Percentiles rank a stretch among this genome's conserved stretches.
phyloP scores from a whole-genome alignment of 2,329 filamentous ascomycete genomes.

The Aureobasidium sp. region DNA sequence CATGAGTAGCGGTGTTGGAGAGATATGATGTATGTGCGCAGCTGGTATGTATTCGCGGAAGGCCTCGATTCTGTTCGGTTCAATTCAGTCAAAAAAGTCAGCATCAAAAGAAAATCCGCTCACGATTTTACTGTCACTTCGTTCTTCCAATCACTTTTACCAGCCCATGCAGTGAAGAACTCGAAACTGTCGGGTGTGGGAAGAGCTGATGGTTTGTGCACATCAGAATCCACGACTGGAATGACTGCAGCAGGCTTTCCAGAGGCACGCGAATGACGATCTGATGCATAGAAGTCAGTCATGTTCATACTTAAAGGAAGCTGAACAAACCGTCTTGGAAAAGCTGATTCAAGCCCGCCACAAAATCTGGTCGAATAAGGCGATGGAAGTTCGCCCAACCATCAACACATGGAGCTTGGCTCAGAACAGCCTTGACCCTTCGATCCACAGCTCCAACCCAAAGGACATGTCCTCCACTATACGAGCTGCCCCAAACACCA shows the following conservation, averaged over 20 bases:
- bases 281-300: neutral
- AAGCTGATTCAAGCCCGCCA: slow-evolving; percentile 18
- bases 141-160: slow-evolving; percentile 32
- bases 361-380: slow-evolving; percentile 27
- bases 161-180: slow-evolving; percentile 29
- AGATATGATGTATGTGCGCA: slow-evolving; percentile 24
- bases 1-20: slow-evolving; percentile 31
- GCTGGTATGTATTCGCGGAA: slow-evolving; percentile 24
- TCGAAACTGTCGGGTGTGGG: slow-evolving; percentile 29
- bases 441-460: slow-evolving; percentile 32
- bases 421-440: slow-evolving; percentile 34
- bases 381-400: slow-evolving; percentile 31
- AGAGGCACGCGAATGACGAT: neutral
- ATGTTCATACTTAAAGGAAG: neutral
- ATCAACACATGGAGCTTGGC: slow-evolving; percentile 28
- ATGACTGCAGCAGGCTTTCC: neutral
- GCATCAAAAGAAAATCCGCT: neutral
- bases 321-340: neutral
- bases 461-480: slow-evolving; percentile 34
- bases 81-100: neutral
- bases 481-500: slow-evolving; percentile 32
- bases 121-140: slow-evolving; percentile 30
- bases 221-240: slow-evolving; percentile 19
- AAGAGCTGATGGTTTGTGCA: slow-evolving; percentile 25
- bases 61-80: slow-evolving; percentile 20